Evolutionary conservation across 1,284 basidiomycete species (phyloP), one percentile per base, ranked within the genome.

Genomic region (Veloporphyrellus conicus): DNA sequence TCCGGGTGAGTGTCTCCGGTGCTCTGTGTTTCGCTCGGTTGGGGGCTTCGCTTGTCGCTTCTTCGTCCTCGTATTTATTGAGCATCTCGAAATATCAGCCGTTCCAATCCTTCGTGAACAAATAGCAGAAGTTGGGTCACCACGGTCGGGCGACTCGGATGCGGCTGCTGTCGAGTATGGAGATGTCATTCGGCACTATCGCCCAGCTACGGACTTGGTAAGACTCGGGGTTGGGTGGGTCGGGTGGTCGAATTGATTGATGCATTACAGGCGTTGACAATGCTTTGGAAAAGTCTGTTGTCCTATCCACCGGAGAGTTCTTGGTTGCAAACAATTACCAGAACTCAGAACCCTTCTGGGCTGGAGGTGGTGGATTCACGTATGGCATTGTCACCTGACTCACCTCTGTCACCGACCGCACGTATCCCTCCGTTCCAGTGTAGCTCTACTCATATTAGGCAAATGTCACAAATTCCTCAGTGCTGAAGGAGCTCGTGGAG

Each of bases 281-380:
- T 33, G 71, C 66, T 7, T 46, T 78, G 34, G 52, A 54, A 36
- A 57, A 55, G 9, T 54, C 47, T 0, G 40, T 56, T 3, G 53
- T 58, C 1, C 44, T 54, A 25, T 54, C 52, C 27, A 54, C 53
- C 0, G 53, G 59, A 4, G 27, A 52, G 20, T 48, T 54, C 35
- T 39, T 62, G 37, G 40, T 31, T 7, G 20, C 31, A 23, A 62
- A 60, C 36, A 32, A 39, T 0, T 23, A 58, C 31, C 55, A 52
- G 27, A 45, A 55, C 27, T 35, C 46, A 11, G 59, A 56, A 16
- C 49, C 35, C 8, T 81, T 77, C 62, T 78, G 74, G 70, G 76
- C 74, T 18, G 76, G 75, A 10, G 77, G 76, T 6, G 75, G 75
- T 6, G 73, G 73, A 19, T 68, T 69, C 68, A 60, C 57, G 1